phyloP scores from a whole-genome alignment of 805 yeast species.

The Wickerhamiella musiphila region DNA sequence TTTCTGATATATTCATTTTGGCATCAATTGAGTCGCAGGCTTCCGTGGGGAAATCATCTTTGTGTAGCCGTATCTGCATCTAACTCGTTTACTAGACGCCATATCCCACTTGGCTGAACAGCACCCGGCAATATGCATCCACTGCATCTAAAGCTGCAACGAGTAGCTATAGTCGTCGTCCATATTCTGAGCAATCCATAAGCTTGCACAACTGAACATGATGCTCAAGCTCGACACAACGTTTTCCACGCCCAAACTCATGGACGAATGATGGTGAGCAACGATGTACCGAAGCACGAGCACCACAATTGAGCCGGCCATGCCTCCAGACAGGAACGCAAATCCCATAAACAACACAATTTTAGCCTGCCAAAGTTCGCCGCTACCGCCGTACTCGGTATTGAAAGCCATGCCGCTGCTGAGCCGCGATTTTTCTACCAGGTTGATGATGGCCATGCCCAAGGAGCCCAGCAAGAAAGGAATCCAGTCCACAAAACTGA shows the following conservation, averaged over 20 bases:
- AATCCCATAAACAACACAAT: constrained; percentile 82
- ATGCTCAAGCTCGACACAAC: constrained; percentile 63
- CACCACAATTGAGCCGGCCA: constrained; percentile 82
- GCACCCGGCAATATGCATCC: too few relatives aligned
- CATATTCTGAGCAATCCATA: constrained; percentile 90
- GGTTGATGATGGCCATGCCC: constrained; percentile 70
- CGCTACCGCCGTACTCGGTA: constrained; percentile 20
- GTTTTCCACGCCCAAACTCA: constrained; percentile 87
- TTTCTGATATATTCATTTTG: too few relatives aligned
- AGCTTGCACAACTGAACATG: constrained; percentile 71
- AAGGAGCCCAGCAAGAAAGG: constrained; percentile 76
- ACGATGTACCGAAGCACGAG: constrained; percentile 69
- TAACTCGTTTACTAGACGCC: too few relatives aligned
- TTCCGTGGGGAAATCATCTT: too few relatives aligned
- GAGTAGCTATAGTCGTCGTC: constrained; percentile 94
- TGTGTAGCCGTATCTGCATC: too few relatives aligned
- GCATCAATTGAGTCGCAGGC: too few relatives aligned
- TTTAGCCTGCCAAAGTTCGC: constrained; percentile 84
- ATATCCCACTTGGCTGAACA: too few relatives aligned
- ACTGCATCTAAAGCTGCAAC: constrained; percentile 40
- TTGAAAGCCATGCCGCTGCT: constrained; percentile 26
- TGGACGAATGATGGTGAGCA: constrained; percentile 40
- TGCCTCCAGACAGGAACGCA: constrained; percentile 80
- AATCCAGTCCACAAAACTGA: constrained; percentile 88
- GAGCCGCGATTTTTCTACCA: constrained; percentile 50